phyloP scores from a whole-genome alignment of 2,329 filamentous ascomycete genomes.

The Microdochium bolleyi region DNA sequence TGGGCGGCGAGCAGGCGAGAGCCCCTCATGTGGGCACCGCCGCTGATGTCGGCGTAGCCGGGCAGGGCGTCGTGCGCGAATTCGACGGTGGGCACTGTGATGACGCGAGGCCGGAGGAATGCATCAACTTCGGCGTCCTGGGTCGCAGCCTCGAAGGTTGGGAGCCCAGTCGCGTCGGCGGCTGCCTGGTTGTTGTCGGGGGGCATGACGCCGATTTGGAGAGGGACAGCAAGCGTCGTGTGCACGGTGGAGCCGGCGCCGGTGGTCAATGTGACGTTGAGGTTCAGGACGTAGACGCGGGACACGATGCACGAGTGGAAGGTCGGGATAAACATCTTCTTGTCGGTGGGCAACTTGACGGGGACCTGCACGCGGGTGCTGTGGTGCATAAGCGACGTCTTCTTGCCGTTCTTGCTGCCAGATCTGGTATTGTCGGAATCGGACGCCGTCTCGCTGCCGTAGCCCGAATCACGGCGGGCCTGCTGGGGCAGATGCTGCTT shows the following conservation, averaged over 20 bases:
- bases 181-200: conserved; percentile 8
- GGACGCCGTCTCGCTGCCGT: conserved; percentile 33
- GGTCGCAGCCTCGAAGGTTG: conserved; percentile 41
- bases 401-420: conserved; percentile 3
- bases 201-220: conserved; percentile 41
- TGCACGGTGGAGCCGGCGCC: conserved; percentile 29
- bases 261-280: conserved; percentile 29
- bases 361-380: conserved; percentile 36
- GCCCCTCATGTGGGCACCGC: conserved; percentile 1
- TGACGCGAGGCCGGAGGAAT: conserved; percentile 30
- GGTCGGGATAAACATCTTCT: conserved; percentile 44
- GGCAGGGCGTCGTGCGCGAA: conserved; percentile 26
- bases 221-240: conserved; percentile 36
- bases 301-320: conserved; percentile 52
- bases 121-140: conserved; percentile 35
- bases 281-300: conserved; percentile 43
- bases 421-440: conserved; percentile 20
- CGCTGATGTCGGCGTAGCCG: conserved; percentile 13
- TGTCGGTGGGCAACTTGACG: conserved; percentile 35
- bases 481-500: conserved; percentile 20
- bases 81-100: conserved; percentile 23
- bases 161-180: conserved; percentile 23
- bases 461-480: conserved; percentile 44
- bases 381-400: conserved; percentile 26
- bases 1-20: background rate